A percentile compares a stretch with the other conserved stretches of the same genome.
Evolutionary conservation across 352 stramenopile genomes (phyloP).

Genomic region (Elongisporangium anandrum): DNA sequence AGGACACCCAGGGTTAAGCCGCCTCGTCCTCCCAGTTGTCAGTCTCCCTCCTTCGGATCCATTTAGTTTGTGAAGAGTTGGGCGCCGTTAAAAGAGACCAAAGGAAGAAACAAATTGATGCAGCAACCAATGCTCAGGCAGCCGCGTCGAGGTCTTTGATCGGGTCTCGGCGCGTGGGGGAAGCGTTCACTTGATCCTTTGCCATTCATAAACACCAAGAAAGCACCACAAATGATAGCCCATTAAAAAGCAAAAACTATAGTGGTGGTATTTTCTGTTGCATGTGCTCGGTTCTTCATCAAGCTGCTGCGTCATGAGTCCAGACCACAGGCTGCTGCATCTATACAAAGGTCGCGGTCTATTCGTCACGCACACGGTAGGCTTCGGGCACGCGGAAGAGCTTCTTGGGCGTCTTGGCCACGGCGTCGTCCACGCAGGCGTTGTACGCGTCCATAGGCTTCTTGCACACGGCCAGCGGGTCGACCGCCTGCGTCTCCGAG

Average conservation of each 20-base stretch:
- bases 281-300: background rate
- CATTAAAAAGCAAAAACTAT: background rate
- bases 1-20: constrained; percentile 78
- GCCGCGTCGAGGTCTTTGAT: background rate
- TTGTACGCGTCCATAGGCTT: constrained; percentile 65
- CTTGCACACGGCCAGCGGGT: constrained; percentile 57
- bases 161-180: background rate
- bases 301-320: background rate
- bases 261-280: background rate
- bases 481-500: constrained; percentile 43
- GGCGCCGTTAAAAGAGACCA: background rate
- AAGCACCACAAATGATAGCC: background rate
- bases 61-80: background rate
- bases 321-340: background rate
- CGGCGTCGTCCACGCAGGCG: constrained; percentile 56
- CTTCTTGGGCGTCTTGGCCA: constrained; percentile 55
- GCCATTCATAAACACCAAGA: background rate
- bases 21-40: background rate
- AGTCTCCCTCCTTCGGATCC: background rate
- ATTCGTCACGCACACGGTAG: constrained; percentile 58
- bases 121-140: background rate
- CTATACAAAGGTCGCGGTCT: background rate
- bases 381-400: constrained; percentile 79
- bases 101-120: background rate
- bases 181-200: background rate